Evolutionary conservation across 805 yeast species (phyloP).

Genomic region (Ascoidea asiatica): DNA sequence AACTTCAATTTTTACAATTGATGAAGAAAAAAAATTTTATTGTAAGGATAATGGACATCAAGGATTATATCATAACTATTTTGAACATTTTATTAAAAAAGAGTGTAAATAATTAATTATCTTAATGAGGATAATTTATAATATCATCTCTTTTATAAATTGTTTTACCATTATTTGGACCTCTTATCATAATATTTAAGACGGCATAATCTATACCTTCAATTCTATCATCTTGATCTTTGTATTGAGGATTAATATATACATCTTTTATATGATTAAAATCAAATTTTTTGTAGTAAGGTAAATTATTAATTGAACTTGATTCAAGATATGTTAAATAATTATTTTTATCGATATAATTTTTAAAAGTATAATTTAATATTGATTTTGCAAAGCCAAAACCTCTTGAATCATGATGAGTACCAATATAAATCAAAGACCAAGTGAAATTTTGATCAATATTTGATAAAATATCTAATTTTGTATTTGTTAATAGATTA

Average conservation of each 20-base stretch:
- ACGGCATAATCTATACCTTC: neutral
- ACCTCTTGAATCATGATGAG: constrained; percentile 33
- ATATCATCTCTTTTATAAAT: neutral
- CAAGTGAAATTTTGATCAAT: constrained; percentile 27
- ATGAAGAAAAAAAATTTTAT: neutral
- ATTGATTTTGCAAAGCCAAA: constrained; percentile 40
- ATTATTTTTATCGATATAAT: constrained; percentile 28
- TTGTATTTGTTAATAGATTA: constrained; percentile 35
- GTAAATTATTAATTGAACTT: constrained; percentile 30
- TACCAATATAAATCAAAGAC: constrained; percentile 34
- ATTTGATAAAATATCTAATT: constrained; percentile 26
- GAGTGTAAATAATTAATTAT: neutral
- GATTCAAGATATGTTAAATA: constrained; percentile 37
- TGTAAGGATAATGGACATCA: neutral
- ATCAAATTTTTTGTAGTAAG: constrained; percentile 39
- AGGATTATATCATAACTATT: neutral
- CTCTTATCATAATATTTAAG: neutral
- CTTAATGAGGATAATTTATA: neutral
- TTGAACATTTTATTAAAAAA: neutral
- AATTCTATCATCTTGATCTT: neutral
- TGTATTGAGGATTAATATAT: constrained; percentile 15
- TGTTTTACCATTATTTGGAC: neutral
- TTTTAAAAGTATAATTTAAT: constrained; percentile 33
- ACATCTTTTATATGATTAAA: constrained; percentile 36
- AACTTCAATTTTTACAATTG: neutral